A percentile compares a stretch with the other conserved stretches of the same genome.
Evolutionary conservation across 2,329 filamentous ascomycete genomes (phyloP).

Genomic region (Penicillium paneum): DNA sequence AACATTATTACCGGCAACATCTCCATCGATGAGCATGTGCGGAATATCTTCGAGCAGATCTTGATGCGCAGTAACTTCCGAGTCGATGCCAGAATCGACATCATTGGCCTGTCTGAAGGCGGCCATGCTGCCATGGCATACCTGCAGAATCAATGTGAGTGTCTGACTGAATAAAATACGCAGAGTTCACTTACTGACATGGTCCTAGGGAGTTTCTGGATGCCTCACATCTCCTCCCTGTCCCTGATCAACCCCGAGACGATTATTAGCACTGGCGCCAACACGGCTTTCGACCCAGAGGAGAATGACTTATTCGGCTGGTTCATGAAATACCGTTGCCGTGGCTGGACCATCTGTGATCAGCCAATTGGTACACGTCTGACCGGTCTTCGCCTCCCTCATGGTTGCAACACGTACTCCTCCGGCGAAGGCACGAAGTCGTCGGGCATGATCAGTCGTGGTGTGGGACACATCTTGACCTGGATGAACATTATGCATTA

Average conservation of each 20-base stretch:
- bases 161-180: background rate
- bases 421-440: constrained; percentile 58
- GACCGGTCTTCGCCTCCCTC: constrained; percentile 52
- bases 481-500: constrained; percentile 60
- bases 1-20: constrained; percentile 64
- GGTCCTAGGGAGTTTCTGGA: constrained; percentile 39
- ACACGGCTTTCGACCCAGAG: constrained; percentile 9
- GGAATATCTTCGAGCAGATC: constrained; percentile 63
- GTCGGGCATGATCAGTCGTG: constrained; percentile 62
- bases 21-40: constrained; percentile 59
- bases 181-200: background rate
- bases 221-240: constrained; percentile 39
- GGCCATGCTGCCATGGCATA: constrained; percentile 58
- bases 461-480: constrained; percentile 48
- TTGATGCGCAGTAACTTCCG: constrained; percentile 36
- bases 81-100: constrained; percentile 57
- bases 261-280: constrained; percentile 27
- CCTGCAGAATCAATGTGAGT: constrained; percentile 56
- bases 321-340: constrained; percentile 52
- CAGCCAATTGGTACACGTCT: constrained; percentile 55
- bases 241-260: constrained; percentile 41
- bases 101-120: constrained; percentile 69
- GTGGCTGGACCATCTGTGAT: constrained; percentile 58
- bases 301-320: constrained; percentile 23
- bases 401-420: constrained; percentile 68